Percentiles rank a stretch among this genome's conserved stretches.
These are phyloP conservation scores for Eutrema yunnanense DNA, from an alignment of 345 rosid species.

Conservation along the genomic window DNA sequence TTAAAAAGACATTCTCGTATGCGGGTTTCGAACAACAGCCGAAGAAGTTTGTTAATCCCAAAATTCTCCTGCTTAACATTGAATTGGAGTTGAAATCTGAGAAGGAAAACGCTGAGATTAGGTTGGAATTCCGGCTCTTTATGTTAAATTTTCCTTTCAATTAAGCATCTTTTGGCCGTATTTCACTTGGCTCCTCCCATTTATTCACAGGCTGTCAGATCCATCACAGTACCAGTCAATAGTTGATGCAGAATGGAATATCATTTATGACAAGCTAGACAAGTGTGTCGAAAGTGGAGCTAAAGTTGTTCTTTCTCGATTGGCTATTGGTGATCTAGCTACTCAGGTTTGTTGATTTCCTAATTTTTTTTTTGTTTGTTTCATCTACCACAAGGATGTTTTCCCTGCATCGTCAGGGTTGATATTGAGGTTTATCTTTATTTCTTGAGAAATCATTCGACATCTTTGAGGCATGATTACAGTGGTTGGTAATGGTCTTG, in stretches of 20 bases:
- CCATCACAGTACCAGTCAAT: constrained; percentile 97
- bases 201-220: constrained; percentile 69
- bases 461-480: constrained; percentile 6
- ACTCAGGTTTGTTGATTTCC: constrained; percentile 62
- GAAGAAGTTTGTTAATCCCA: constrained; percentile 79
- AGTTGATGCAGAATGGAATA: constrained; percentile 99
- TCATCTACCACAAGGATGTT: not conserved
- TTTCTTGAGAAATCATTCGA: not conserved
- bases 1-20: constrained; percentile 97
- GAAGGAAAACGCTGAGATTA: constrained; percentile 98
- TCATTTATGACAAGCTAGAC: constrained; percentile 95
- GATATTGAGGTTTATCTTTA: not conserved
- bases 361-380: not conserved
- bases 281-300: constrained; percentile 94
- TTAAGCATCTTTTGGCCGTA: constrained; percentile 2
- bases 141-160: not conserved
- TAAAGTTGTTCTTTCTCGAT: constrained; percentile 90
- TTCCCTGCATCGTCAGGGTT: not conserved
- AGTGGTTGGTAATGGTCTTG: constrained; percentile 6
- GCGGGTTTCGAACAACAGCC: constrained; percentile 99
- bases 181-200: constrained; percentile 7
- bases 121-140: constrained; percentile 38
- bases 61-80: constrained; percentile 75
- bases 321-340: constrained; percentile 97
- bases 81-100: constrained; percentile 97